Percentiles rank a stretch among this genome's conserved stretches.
Evolutionary conservation across 148 eudicot genomes (phyloP).

Genomic region (Pouteria glomerata): DNA sequence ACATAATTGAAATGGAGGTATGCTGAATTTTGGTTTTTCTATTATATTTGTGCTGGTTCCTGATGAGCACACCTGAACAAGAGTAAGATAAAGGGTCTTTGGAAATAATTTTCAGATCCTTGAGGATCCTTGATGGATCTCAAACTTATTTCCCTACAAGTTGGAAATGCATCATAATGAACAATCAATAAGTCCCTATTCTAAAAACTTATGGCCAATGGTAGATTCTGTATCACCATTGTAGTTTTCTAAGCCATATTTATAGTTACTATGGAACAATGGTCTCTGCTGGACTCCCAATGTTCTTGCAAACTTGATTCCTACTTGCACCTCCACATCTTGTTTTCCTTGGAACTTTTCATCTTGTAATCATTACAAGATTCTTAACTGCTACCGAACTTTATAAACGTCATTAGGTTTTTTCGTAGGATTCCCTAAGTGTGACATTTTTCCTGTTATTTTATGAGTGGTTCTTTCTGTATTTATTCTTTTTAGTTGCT

Average conservation of each 20-base stretch:
- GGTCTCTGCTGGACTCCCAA: too few relatives aligned
- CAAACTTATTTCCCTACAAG: neutral
- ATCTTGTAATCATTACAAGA: neutral
- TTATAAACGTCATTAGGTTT: neutral
- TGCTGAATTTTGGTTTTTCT: neutral
- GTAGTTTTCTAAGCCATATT: neutral
- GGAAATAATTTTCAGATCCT: neutral
- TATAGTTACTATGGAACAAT: too few relatives aligned
- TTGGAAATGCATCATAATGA: neutral
- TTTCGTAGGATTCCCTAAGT: neutral
- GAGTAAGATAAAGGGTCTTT: neutral
- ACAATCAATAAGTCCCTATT: neutral
- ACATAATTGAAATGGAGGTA: constrained; percentile 97
- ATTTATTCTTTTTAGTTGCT: neutral
- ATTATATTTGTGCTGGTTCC: neutral
- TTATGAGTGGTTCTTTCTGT: neutral
- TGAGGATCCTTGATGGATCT: neutral
- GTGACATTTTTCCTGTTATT: neutral
- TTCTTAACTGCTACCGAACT: neutral
- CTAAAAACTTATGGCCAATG: neutral
- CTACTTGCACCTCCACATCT: neutral
- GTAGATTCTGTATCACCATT: neutral
- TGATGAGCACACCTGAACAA: neutral
- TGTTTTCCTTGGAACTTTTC: neutral
- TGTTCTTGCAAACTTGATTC: neutral